Evolutionary conservation across 495 filamentous ascomycete genomes (phyloP), one percentile per base, ranked within the genome.

Genomic region (Pyrenopolyporus hunteri): DNA sequence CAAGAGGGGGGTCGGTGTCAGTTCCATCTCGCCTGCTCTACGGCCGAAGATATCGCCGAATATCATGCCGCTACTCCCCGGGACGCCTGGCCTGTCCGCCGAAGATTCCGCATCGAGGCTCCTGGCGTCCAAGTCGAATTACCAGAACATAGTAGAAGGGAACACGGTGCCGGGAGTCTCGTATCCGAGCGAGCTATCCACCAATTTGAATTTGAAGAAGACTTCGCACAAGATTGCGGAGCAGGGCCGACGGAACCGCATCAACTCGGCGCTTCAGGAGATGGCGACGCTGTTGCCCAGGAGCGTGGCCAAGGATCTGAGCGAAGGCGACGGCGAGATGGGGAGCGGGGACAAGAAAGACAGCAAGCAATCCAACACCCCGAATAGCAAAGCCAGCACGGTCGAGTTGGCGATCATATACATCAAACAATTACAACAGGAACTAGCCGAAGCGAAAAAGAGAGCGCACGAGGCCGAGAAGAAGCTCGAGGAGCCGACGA

Each of bases 151-250:
- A 49, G 75, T 98, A 22, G 93, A 98, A 70, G 94, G 94, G 36
- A 98, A 88, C 33, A 85, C 89, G 36, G 85, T 96, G 3, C 91
- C 91, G 0, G 94, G 94, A 8, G 88, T 98, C 19, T 89, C 87
- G 1, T 98, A 97, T 60, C 94, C 94, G 0, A 89, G 90, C 64
- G 88, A 91, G 11, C 81, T 98, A 14, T 93, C 92, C 3, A 94
- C 92, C 26, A 95, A 95, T 50, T 76, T 98, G 25, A 97, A 92
- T 20, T 96, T 91, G 7, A 98, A 98, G 78, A 89, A 94, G 59
- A 98, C 94, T 5, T 96, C 91, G 32, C 94, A 98, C 78, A 98
- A 98, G 72, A 89, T 98, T 55, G 94, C 94, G 4, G 94, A 98
- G 73, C 94, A 98, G 76, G 95, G 94, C 3, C 86, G 94, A 17